These are phyloP conservation scores for Croton laevigatus DNA, from an alignment of 441 rosid genomes.

Conservation along the genomic window DNA sequence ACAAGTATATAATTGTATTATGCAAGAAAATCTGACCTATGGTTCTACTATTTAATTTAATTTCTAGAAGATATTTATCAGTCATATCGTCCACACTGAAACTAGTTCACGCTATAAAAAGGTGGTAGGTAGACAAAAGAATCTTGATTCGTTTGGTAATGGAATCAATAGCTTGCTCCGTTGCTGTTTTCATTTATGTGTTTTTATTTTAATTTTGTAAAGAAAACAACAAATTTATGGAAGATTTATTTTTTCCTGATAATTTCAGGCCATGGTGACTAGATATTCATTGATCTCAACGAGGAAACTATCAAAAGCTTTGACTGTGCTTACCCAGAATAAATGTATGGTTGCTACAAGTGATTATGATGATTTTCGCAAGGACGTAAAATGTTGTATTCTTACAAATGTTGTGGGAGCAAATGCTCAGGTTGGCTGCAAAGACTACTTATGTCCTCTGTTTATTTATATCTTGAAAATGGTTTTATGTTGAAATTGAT, in stretches of 20 bases:
- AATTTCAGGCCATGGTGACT: constrained; percentile 76
- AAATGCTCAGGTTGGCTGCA: constrained; percentile 61
- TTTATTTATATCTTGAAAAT: not conserved
- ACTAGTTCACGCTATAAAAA: too few species aligned
- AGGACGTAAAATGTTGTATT: constrained; percentile 47
- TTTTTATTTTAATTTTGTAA: not conserved
- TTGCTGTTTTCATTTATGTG: not conserved
- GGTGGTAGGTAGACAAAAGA: too few species aligned
- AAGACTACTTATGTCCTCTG: not conserved
- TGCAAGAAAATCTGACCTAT: too few species aligned
- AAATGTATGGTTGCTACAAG: constrained; percentile 88
- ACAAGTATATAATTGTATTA: too few species aligned
- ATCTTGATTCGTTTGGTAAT: too few species aligned
- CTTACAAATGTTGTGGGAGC: constrained; percentile 56
- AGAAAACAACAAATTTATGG: not conserved
- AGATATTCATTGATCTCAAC: constrained; percentile 74
- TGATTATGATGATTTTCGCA: constrained; percentile 78
- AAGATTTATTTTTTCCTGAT: not conserved
- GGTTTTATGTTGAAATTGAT: not conserved
- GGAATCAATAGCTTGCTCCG: too few species aligned
- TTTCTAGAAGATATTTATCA: too few species aligned
- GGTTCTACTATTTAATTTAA: too few species aligned
- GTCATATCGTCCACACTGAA: too few species aligned
- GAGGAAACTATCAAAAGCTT: constrained; percentile 69
- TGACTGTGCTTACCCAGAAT: constrained; percentile 58